Base-by-base conservation (phyloP, 495 filamentous ascomycete species). In the Hyaloscypha finlandica region DNA sequence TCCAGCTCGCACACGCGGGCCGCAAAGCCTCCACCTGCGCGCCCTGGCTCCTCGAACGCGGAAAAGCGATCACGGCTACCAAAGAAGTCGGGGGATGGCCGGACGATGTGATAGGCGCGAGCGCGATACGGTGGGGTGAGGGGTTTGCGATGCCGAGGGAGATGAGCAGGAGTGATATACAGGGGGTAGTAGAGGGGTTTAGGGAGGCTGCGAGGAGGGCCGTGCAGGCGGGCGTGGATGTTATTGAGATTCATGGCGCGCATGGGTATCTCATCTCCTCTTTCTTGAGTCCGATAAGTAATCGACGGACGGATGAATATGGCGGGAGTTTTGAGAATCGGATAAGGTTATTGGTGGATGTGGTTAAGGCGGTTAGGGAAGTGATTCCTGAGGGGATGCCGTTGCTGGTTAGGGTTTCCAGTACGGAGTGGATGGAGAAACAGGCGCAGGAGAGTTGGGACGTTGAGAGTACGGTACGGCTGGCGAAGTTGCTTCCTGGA, bases 1-100 rank as follows among this genome's bases (percentile, higher is more conserved):
- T 94, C 68, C 91, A 94, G 76, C 81, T 94, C 12, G 87, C 79
- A 4, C 91, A 94, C 71, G 89, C 90, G 25, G 91, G 91, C 16
- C 83, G 91, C 53, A 94, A 94, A 76, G 89, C 85, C 2, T 88
- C 85, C 69, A 86, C 81, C 0, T 72, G 86, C 2, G 80, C 87
- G 0, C 89, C 89, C 0, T 92, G 88, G 88, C 56, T 89, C 19
- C 77, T 73, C 6, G 64, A 68, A 37, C 56, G 74, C 0, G 68
- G 68, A 31, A 71, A 68, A 57, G 77, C 78, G 33, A 73, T 86
- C 11, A 81, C 81, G 12, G 79, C 84, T 0, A 77, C 80, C 9
- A 77, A 81, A 60, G 77, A 81, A n/a, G 84, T 84, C 19, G 82
- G 82, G 35, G 88, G 88, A 8, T 96, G 92, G 92, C 86, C 85